Base-by-base conservation (phyloP, 805 yeast species). In the Yarrowia sp. region DNA sequence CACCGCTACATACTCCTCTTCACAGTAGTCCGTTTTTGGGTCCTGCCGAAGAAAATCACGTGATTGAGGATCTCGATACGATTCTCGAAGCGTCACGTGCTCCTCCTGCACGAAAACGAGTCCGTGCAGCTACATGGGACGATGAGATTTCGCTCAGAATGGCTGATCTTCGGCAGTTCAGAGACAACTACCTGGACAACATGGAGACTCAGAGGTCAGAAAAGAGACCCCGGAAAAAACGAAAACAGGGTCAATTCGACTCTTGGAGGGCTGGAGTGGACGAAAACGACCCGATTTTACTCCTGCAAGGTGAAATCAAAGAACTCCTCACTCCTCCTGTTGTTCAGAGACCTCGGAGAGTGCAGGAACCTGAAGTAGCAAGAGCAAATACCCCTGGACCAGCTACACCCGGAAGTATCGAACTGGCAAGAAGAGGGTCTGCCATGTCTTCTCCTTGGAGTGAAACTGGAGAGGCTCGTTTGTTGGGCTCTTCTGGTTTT, bases 171-270 rank as follows among this genome's bases (percentile, higher is more conserved):
- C 14, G 60, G 3, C 4, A 35, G 13, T 51, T 51, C 36, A 22
- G 60, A 38, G 60, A 51, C 35, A 51, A 38, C 8, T 51, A 51
- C 7, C 38, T 51, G 44, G 44, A 8, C 8, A 51, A 51, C 38
- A 51, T 51, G 60, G 44, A 38, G 18, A 22, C 14, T 6, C 60
- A 51, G n/a, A 51, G 7, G n/a, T 11, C 8, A 11, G 55, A 35
- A 2, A 3, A 1, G 1, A 35, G 8, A 7, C 55, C 55, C 2
- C 15, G 32, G 18, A 13, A 41, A 10, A 48, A 48, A 4, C 10
- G 28, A 8, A 11, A 41, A 18, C 38, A 51, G 14, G 9, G 33
- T 14, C 22, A 38, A n/a, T 38, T 51, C 31, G 10, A 9, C 1
- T 35, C 38, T 6, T 51, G 60, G 60, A 38, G n/a, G 33, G 32